These are phyloP conservation scores for Boletus sp. DNA, from an alignment of 768 basidiomycete genomes.

Conservation along the genomic window DNA sequence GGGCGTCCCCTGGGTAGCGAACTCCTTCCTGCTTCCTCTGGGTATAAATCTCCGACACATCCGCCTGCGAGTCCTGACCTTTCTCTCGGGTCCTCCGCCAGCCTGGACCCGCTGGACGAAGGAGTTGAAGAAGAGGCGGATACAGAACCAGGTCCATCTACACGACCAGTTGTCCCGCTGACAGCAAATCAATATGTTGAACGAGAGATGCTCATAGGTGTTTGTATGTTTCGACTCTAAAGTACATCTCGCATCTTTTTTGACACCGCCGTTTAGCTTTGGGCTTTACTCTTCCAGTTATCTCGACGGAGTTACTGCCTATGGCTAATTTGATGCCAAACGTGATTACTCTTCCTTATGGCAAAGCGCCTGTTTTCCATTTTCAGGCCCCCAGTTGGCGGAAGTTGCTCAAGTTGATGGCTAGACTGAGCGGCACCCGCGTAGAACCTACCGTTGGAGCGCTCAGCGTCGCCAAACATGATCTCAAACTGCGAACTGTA, in stretches of 20 bases:
- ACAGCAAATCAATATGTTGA: slow-evolving; percentile 50
- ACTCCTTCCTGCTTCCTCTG: slow-evolving; percentile 3
- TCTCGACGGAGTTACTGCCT: slow-evolving; percentile 43
- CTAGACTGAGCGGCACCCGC: slow-evolving; percentile 62
- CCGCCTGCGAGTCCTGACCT: slow-evolving; percentile 23
- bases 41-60: slow-evolving; percentile 17
- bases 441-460: slow-evolving; percentile 72
- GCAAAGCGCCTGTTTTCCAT: slow-evolving; percentile 63
- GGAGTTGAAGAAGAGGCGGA: slow-evolving; percentile 15
- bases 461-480: slow-evolving; percentile 51
- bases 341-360: slow-evolving; percentile 70
- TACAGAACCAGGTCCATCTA: slow-evolving; percentile 11
- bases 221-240: slow-evolving; percentile 51
- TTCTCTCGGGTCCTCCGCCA: slow-evolving; percentile 16
- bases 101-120: slow-evolving; percentile 17
- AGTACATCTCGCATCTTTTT: not conserved
- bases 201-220: slow-evolving; percentile 50
- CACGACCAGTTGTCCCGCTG: slow-evolving; percentile 11
- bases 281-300: slow-evolving; percentile 58
- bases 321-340: slow-evolving; percentile 62
- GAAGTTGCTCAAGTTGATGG: slow-evolving; percentile 70
- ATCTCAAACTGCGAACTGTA: slow-evolving; percentile 64
- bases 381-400: slow-evolving; percentile 74
- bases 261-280: slow-evolving; percentile 47
- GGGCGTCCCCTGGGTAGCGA: slow-evolving; percentile 19